A percentile compares a stretch with the other conserved stretches of the same genome.
Conservation (phyloP, 2,329 filamentous ascomycete genomes). For the Albophoma yamanashiensis region DNA sequence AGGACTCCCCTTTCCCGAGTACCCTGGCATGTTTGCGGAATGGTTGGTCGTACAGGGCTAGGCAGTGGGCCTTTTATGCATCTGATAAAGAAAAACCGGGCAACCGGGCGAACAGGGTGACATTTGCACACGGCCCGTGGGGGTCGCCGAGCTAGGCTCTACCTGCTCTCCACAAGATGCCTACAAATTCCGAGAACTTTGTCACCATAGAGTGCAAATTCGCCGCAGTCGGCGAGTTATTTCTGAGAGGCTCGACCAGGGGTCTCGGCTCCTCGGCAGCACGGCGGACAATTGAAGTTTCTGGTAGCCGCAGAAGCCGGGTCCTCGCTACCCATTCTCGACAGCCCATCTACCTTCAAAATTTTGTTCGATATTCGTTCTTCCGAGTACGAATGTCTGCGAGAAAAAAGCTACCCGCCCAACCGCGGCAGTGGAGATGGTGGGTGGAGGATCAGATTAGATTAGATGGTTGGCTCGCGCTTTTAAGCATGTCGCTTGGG, state of each 20-base stretch:
- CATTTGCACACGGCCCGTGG: background rate
- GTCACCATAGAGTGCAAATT: background rate
- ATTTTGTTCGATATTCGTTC: no score
- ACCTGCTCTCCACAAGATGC: background rate
- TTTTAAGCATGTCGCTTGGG: background rate
- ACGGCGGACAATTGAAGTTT: no score
- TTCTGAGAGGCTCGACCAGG: background rate
- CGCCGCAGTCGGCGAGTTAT: background rate
- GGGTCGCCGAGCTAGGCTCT: background rate
- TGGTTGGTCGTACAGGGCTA: background rate
- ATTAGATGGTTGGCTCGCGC: background rate
- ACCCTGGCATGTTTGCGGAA: background rate
- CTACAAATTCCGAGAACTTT: background rate
- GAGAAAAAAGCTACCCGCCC: background rate
- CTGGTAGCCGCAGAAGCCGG: background rate
- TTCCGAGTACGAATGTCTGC: background rate
- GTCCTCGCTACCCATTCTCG: background rate
- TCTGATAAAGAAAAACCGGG: background rate
- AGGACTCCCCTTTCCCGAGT: background rate
- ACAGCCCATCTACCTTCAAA: background rate
- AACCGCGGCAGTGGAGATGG: background rate
- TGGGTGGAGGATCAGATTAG: background rate
- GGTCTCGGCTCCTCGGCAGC: background rate
- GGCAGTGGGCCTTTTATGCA: background rate
- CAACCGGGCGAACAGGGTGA: background rate